Base-by-base conservation (phyloP, 805 yeast species). In the Barnettozyma sucrosica region DNA sequence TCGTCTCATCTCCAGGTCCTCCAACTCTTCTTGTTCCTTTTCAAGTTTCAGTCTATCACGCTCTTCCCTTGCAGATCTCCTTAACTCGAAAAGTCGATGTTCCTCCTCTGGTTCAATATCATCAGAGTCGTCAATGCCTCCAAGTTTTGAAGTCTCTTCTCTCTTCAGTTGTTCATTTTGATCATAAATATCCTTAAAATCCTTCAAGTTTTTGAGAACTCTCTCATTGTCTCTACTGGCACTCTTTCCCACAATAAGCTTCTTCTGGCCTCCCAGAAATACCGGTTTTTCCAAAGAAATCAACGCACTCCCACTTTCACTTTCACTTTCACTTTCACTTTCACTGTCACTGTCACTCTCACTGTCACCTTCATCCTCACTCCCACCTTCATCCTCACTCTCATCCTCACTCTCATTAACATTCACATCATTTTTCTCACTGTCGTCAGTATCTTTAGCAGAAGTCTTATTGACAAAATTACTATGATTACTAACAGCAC, bases 21-120 rank as follows among this genome's bases (percentile, higher is more conserved):
- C 64, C 3, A 55, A 42, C 26, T 59, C 63, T 2, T 55, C 58
- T 51, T 54, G 54, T 42, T 60, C 64, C 34, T 48, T 41, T 43
- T 51, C 61, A 11, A 55, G 28, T 36, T 21, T 41, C 3, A 41
- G 51, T 16, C 55, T 42, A 16, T 53, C 54, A 48, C 66, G 51
- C 51, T 63, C 32, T 46, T 44, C 69, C 73, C 63, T 74, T 75
- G 52, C 73, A 67, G 55, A 80, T 63, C 58, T 79, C 73, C 66
- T 81, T 71, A 41, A 75, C 74, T 46, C 82, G 77, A 30, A 79
- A 79, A 56, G 80, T 68, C 54, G 79, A 76, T 59, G 74, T 77
- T 62, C 80, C 70, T 14, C 77, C 66, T 1, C 76, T 0, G 83
- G 79, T 48, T 80, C 80, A 5, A 75, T 34, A 32, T 74, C 80